Conservation (phyloP, 306 rosid species). For the Lathyrus sativus region DNA sequence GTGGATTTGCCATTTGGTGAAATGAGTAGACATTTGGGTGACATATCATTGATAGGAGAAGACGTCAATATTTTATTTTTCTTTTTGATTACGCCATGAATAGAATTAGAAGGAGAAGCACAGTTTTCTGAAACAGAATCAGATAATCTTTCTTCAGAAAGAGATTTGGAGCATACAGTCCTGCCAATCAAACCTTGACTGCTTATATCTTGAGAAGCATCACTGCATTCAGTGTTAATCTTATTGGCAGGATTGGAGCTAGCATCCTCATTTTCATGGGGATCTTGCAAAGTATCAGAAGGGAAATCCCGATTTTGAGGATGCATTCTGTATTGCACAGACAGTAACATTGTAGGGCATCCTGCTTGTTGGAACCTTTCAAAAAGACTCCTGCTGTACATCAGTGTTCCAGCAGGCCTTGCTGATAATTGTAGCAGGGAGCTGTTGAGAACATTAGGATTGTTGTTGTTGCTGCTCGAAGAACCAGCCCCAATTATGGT, state of each 20-base stretch:
- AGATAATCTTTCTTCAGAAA: slow-evolving; percentile 42
- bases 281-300: slow-evolving; percentile 52
- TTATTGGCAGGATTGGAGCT: slow-evolving; percentile 46
- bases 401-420: too few relatives aligned
- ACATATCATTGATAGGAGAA: slow-evolving; percentile 28
- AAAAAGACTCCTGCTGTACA: too few relatives aligned
- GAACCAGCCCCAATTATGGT: too few relatives aligned
- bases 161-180: slow-evolving; percentile 41
- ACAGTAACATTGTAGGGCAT: too few relatives aligned
- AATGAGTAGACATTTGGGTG: slow-evolving; percentile 37
- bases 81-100: slow-evolving; percentile 23
- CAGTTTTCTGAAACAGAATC: slow-evolving; percentile 41
- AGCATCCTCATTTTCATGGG: slow-evolving; percentile 48
- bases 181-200: too few relatives aligned
- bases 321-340: too few relatives aligned
- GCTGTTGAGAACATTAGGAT: too few relatives aligned
- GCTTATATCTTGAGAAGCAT: slow-evolving; percentile 50
- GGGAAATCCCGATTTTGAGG: too few relatives aligned
- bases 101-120: slow-evolving; percentile 42
- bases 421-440: too few relatives aligned
- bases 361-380: too few relatives aligned
- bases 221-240: slow-evolving; percentile 45
- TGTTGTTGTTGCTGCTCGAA: too few relatives aligned
- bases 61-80: slow-evolving; percentile 25
- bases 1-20: slow-evolving; percentile 29